Evolutionary conservation across 1,139 yeast genomes (phyloP).

Genomic region (Kluyveromyces sp.): DNA sequence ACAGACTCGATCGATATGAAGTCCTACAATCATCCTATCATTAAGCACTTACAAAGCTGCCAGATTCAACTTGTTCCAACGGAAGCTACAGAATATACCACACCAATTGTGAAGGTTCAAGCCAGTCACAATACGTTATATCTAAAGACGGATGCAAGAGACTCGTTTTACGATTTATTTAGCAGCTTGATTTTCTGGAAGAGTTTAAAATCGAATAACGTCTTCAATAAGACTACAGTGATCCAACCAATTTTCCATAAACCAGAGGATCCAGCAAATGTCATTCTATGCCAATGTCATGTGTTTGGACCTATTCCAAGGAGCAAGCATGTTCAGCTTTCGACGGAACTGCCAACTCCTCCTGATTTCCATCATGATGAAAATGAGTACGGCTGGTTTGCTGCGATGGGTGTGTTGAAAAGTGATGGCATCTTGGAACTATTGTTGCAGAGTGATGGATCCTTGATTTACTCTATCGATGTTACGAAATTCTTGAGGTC

Average conservation of each 20-base stretch:
- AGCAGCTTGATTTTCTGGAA: slow-evolving; percentile 58
- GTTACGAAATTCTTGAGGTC: slow-evolving; percentile 49
- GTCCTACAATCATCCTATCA: slow-evolving; percentile 19
- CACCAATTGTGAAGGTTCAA: slow-evolving; percentile 42
- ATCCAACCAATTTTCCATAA: slow-evolving; percentile 10
- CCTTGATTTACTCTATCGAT: slow-evolving; percentile 55
- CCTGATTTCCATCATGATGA: slow-evolving; percentile 4
- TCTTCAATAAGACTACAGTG: slow-evolving; percentile 41
- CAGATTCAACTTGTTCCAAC: slow-evolving; percentile 21
- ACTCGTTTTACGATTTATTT: slow-evolving; percentile 42
- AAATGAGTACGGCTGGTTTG: slow-evolving; percentile 59
- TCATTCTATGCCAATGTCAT: slow-evolving; percentile 58
- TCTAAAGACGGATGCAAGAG: slow-evolving; percentile 35
- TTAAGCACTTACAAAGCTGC: slow-evolving; percentile 35
- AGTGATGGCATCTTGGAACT: slow-evolving; percentile 61
- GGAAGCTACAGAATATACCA: slow-evolving; percentile 20
- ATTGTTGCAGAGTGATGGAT: slow-evolving; percentile 59
- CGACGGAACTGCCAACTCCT: slow-evolving; percentile 11
- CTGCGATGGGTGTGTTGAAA: slow-evolving; percentile 64
- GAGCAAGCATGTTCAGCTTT: slow-evolving; percentile 33
- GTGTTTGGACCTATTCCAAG: slow-evolving; percentile 55
- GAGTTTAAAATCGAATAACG: slow-evolving; percentile 47
- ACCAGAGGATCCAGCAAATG: slow-evolving; percentile 26
- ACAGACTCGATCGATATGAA: not conserved
- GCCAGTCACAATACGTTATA: slow-evolving; percentile 30